Evolutionary conservation across 768 basidiomycete species (phyloP).

Genomic region (Boletus vermiculosoides): DNA sequence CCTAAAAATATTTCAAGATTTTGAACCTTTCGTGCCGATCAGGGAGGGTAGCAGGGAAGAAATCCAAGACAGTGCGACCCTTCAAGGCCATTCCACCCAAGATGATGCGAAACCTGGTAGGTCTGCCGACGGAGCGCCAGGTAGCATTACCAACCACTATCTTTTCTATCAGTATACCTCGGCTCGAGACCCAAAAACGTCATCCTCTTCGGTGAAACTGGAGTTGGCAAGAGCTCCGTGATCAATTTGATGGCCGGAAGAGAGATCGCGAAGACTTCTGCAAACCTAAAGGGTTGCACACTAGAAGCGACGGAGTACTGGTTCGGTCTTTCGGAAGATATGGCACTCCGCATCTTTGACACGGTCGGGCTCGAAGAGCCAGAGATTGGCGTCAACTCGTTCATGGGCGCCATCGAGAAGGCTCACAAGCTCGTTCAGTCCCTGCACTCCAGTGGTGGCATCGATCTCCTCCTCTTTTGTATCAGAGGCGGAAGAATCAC

Average conservation of each 20-base stretch:
- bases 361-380: constrained; percentile 13
- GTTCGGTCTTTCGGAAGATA: not conserved
- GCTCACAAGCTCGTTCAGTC: constrained; percentile 6
- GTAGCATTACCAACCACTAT: not conserved
- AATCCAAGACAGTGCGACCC: not conserved
- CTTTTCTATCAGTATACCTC: not conserved
- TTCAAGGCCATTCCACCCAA: not conserved
- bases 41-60: too few species aligned
- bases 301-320: not conserved
- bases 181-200: not conserved
- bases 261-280: not conserved
- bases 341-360: constrained; percentile 1
- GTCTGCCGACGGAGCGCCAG: not conserved
- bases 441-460: constrained; percentile 3
- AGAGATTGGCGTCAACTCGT: not conserved
- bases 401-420: constrained; percentile 10
- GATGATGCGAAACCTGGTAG: not conserved
- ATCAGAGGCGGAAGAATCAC: constrained; percentile 9
- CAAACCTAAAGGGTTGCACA: not conserved
- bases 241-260: constrained; percentile 7
- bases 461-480: constrained; percentile 19
- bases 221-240: constrained; percentile 9
- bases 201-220: constrained; percentile 11
- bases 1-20: not conserved
- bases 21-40: not conserved